These are phyloP conservation scores for Fusarium dlaminii DNA, from an alignment of 2,329 filamentous ascomycete genomes.

Conservation along the genomic window DNA sequence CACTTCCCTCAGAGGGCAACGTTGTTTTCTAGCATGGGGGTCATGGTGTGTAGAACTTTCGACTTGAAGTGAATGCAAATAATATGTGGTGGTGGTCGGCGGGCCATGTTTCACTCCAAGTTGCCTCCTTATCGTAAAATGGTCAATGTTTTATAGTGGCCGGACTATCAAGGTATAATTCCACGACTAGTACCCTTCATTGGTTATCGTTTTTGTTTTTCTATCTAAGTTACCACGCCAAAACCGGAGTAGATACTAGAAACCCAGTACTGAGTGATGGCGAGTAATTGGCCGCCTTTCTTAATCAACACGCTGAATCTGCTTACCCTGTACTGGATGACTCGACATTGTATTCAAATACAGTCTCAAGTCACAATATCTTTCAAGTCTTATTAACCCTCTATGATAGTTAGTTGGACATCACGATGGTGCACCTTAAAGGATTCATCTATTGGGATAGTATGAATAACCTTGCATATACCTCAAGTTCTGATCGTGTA, in stretches of 20 bases:
- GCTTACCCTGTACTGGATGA: background rate
- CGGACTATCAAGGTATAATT: constrained; percentile 4
- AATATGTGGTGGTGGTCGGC: background rate
- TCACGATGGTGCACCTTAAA: background rate
- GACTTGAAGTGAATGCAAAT: background rate
- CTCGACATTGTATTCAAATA: background rate
- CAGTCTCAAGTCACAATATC: background rate
- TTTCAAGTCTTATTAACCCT: background rate
- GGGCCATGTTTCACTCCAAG: background rate
- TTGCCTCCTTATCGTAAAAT: background rate
- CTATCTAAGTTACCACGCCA: no score
- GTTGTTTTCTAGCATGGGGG: background rate
- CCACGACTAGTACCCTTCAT: background rate
- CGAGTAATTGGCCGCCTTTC: background rate
- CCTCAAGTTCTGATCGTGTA: background rate
- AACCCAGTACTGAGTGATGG: background rate
- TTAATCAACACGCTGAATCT: no score
- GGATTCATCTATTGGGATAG: background rate
- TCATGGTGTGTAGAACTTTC: background rate
- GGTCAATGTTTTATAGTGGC: background rate
- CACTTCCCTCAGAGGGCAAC: background rate
- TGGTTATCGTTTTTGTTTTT: background rate
- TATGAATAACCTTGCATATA: background rate
- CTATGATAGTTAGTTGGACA: background rate
- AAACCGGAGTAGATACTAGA: background rate